Evolutionary conservation across 129 eudicot genomes (phyloP).

Genomic region (Escallonia rubra): DNA sequence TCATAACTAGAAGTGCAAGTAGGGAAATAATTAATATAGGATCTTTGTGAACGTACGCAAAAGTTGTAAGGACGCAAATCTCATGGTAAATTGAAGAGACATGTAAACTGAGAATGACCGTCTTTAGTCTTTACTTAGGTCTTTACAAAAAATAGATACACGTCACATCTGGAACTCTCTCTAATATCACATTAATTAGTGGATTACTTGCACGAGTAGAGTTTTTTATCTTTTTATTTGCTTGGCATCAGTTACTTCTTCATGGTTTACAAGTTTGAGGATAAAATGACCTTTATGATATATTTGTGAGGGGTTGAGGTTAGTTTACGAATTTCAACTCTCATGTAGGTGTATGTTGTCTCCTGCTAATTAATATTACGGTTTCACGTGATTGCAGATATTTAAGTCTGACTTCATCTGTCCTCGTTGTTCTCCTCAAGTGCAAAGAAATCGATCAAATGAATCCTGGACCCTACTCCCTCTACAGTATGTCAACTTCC

Average conservation of each 20-base stretch:
- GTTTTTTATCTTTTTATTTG: too few species aligned
- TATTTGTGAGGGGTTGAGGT: background rate
- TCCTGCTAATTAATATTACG: background rate
- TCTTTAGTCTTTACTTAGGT: too few species aligned
- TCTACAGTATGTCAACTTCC: slow-evolving; percentile 31
- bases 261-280: background rate
- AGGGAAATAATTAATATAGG: too few species aligned
- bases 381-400: slow-evolving; percentile 18
- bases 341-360: background rate
- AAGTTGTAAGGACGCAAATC: too few species aligned
- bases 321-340: background rate
- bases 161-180: too few species aligned
- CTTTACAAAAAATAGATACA: too few species aligned
- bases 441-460: slow-evolving; percentile 53
- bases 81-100: too few species aligned
- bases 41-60: too few species aligned
- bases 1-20: too few species aligned
- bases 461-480: slow-evolving; percentile 62
- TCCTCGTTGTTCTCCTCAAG: slow-evolving; percentile 65
- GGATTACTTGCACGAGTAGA: too few species aligned
- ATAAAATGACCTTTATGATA: background rate
- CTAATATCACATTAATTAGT: too few species aligned
- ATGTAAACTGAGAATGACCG: too few species aligned
- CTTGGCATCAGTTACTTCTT: background rate
- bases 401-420: slow-evolving; percentile 42